A percentile compares a stretch with the other conserved stretches of the same genome.
These are phyloP conservation scores for Linderina pennispora DNA, from an alignment of 192 early-diverging fungal species.

Conservation along the genomic window DNA sequence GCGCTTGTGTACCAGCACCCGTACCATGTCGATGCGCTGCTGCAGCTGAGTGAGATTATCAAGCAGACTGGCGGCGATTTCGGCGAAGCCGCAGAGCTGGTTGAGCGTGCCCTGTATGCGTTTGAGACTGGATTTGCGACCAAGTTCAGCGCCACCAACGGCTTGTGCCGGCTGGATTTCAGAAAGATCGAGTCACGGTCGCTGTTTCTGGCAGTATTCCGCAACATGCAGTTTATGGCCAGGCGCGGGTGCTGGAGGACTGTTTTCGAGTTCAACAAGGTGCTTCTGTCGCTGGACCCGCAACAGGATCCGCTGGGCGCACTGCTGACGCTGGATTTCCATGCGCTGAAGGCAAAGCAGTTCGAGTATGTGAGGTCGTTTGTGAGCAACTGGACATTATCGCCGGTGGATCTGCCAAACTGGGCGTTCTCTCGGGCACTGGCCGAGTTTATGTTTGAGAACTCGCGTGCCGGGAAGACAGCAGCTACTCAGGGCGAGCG, in stretches of 20 bases:
- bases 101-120: constrained; percentile 85
- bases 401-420: constrained; percentile 52
- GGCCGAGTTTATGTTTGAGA: constrained; percentile 73
- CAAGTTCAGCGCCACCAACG: constrained; percentile 61
- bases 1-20: constrained; percentile 67
- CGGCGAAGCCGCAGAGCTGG: constrained; percentile 68
- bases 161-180: constrained; percentile 65
- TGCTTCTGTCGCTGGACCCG: constrained; percentile 68
- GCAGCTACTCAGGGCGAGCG: constrained; percentile 2
- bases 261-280: constrained; percentile 82
- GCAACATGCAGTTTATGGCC: constrained; percentile 78
- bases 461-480: not conserved
- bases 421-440: constrained; percentile 73
- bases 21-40: constrained; percentile 80
- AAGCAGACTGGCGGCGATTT: constrained; percentile 81
- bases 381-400: constrained; percentile 38
- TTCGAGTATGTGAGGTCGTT: constrained; percentile 55
- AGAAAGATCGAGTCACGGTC: constrained; percentile 72
- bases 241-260: constrained; percentile 94
- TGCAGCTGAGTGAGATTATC: constrained; percentile 80
- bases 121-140: constrained; percentile 80
- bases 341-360: constrained; percentile 73
- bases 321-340: constrained; percentile 76
- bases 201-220: constrained; percentile 74
- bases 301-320: constrained; percentile 69